Evolutionary conservation across 2,329 filamentous ascomycete genomes (phyloP).

Genomic region (Venturia effusa): DNA sequence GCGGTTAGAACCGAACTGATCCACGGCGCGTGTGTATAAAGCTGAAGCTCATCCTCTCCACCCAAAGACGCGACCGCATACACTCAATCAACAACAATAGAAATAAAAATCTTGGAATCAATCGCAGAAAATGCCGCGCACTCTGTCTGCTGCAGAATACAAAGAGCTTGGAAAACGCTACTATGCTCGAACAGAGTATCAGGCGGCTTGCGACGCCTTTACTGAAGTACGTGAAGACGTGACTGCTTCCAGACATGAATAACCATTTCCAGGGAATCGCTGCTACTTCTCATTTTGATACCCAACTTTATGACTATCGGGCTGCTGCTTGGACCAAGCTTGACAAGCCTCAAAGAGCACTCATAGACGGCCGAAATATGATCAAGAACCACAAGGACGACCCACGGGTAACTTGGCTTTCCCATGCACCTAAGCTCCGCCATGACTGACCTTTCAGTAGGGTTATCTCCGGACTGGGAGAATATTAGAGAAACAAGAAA

Average conservation of each 20-base stretch:
- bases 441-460: conserved; percentile 8
- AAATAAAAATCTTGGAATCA: neutral
- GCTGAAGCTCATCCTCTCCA: neutral
- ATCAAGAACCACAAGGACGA: conserved; percentile 33
- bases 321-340: conserved; percentile 46
- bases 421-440: neutral
- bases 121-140: conserved; percentile 18
- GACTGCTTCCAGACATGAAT: neutral
- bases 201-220: conserved; percentile 24
- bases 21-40: neutral
- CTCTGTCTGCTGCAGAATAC: conserved; percentile 24
- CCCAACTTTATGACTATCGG: conserved; percentile 42
- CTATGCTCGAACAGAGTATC: conserved; percentile 26
- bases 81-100: neutral
- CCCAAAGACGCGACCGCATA: neutral
- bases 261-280: neutral
- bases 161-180: conserved; percentile 24
- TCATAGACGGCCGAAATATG: conserved; percentile 47
- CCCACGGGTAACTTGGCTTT: conserved; percentile 29
- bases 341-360: conserved; percentile 36
- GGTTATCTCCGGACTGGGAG: conserved; percentile 13
- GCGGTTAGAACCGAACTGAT: neutral
- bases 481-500: conserved; percentile 30
- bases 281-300: conserved; percentile 17
- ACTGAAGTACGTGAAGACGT: conserved; percentile 20